Evolutionary conservation across 2,329 filamentous ascomycete genomes (phyloP).

Genomic region (Chrysoporthe austroafricana): DNA sequence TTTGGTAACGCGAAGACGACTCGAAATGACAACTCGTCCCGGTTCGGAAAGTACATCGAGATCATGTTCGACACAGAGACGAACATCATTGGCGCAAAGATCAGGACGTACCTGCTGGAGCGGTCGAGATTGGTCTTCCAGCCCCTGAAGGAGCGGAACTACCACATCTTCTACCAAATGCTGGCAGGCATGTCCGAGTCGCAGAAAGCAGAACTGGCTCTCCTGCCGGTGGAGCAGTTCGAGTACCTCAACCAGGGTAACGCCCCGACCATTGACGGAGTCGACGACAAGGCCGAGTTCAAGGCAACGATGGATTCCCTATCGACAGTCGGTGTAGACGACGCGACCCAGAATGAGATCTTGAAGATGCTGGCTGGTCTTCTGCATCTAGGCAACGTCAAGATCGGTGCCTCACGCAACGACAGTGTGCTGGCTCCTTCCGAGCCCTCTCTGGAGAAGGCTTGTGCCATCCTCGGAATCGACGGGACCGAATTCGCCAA

Average conservation of each 20-base stretch:
- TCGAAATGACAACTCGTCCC: conserved; percentile 97
- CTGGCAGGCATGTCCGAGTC: conserved; percentile 87
- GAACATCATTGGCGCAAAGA: conserved; percentile 97
- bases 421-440: conserved; percentile 81
- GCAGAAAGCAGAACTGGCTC: conserved; percentile 77
- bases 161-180: conserved; percentile 98
- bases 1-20: conserved; percentile 99
- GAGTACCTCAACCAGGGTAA: conserved; percentile 96
- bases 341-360: conserved; percentile 77
- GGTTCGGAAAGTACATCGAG: conserved; percentile 99
- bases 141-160: conserved; percentile 95
- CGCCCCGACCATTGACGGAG: conserved; percentile 86
- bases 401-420: conserved; percentile 87
- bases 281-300: conserved; percentile 95
- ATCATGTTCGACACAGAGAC: conserved; percentile 97
- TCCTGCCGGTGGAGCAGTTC: conserved; percentile 86
- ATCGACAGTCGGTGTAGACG: conserved; percentile 81
- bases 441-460: conserved; percentile 81
- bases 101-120: conserved; percentile 92
- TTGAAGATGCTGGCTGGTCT: conserved; percentile 90
- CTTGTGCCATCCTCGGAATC: conserved; percentile 85
- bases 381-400: conserved; percentile 93
- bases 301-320: conserved; percentile 85
- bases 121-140: conserved; percentile 96
- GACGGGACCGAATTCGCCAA: conserved; percentile 85